These are phyloP conservation scores for Neospora caninum DNA, from an alignment of 169 alveolate species.

Conservation along the genomic window DNA sequence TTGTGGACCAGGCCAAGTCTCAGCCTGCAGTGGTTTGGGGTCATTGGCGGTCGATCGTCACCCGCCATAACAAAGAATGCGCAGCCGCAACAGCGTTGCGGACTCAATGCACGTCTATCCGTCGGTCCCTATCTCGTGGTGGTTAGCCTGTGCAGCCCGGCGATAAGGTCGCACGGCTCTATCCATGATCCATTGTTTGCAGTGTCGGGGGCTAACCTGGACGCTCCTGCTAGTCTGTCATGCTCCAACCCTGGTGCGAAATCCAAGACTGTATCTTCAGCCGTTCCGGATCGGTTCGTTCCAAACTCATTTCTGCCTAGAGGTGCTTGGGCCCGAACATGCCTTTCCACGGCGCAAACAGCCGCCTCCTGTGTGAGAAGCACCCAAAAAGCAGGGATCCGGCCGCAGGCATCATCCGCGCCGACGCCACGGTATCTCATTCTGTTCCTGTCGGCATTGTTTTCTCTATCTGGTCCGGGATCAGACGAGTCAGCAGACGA, in stretches of 20 bases:
- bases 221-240: background rate
- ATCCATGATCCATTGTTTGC: background rate
- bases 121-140: background rate
- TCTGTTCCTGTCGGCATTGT: background rate
- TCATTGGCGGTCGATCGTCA: no score
- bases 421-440: background rate
- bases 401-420: background rate
- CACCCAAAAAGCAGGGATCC: conserved; percentile 12
- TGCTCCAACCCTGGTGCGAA: background rate
- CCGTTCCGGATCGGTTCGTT: background rate
- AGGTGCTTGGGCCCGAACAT: background rate
- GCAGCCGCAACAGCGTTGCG: no score
- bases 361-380: conserved; percentile 17
- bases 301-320: background rate
- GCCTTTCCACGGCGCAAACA: conserved; percentile 24
- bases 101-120: no score
- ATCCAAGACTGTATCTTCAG: background rate
- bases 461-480: background rate
- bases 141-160: background rate
- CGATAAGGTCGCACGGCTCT: background rate
- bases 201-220: background rate
- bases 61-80: no score
- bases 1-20: no score
- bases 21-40: no score
- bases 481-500: background rate